These are phyloP conservation scores for Paraphaeosphaeria minitans DNA, from an alignment of 2,329 filamentous ascomycete genomes.

Conservation along the genomic window DNA sequence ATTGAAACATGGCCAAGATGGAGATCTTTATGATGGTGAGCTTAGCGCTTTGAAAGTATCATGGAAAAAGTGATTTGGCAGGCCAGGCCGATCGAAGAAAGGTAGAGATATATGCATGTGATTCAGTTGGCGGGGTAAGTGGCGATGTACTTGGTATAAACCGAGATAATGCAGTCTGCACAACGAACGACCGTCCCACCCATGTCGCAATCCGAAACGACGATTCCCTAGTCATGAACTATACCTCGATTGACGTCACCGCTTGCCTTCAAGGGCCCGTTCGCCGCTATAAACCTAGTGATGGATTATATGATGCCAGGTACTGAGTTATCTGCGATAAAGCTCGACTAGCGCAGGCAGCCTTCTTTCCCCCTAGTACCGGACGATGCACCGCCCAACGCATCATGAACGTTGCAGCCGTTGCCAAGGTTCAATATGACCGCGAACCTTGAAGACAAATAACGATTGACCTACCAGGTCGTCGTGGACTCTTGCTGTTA, in stretches of 20 bases:
- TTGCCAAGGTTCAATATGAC: not conserved
- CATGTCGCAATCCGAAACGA: constrained; percentile 21
- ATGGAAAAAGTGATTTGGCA: not conserved
- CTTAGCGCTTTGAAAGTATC: not conserved
- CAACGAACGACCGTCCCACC: constrained; percentile 12
- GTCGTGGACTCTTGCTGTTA: not conserved
- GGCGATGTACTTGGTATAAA: not conserved
- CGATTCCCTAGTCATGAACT: constrained; percentile 20
- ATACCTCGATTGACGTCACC: constrained; percentile 21
- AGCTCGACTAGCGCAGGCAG: not conserved
- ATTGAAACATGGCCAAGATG: constrained; percentile 7
- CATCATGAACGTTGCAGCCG: not conserved
- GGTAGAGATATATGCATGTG: not conserved
- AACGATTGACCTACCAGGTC: not conserved
- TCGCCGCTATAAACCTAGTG: constrained; percentile 16
- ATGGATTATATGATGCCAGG: constrained; percentile 2
- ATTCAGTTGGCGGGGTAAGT: not conserved
- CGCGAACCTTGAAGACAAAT: not conserved
- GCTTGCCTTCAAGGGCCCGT: constrained; percentile 21
- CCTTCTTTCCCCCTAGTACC: constrained; percentile 1
- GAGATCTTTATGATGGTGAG: not conserved
- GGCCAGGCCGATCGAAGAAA: not conserved
- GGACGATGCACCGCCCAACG: not conserved
- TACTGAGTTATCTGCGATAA: not conserved
- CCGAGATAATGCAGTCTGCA: not conserved